Base-by-base conservation (phyloP, 371 early-diverging fungal genomes). In the Syncephalastrum racemosum region DNA sequence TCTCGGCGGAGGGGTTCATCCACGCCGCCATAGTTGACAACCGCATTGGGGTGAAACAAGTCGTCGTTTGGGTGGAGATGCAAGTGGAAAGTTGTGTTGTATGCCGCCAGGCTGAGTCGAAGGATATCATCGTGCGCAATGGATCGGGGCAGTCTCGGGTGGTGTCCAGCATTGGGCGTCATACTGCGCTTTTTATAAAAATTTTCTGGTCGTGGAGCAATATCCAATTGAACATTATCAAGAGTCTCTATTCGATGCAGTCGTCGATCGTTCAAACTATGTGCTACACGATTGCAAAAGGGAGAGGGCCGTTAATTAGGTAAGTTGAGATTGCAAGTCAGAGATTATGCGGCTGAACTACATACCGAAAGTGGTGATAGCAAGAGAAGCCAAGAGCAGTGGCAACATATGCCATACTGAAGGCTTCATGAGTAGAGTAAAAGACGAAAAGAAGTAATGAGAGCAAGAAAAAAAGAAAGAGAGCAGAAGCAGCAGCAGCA, bases 31-130 rank as follows among this genome's bases (percentile, higher is more conserved):
- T 42, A 39, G 31, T 62, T 67, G 48, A 71, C 39, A 12, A 77
- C 71, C 3, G 90, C 90, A 10, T 90, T 74, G 0, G 89, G 84
- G 63, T 92, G 94, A 40, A 93, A 70, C 41, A 94, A 59, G 50
- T 89, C 88, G 39, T 59, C 52, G 72, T 93, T 90, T 39, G 90
- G 92, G 58, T 81, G 81, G 24, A 94, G 75, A 58, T 90, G 80
- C 50, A 94, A 68, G 48, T 77, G 68, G 60, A 87, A 89, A 0
- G 94, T 90, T 20, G 73, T 75, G 67, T 92, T 90, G 72, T 75
- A 90, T 5, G 91, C 92, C 8, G 62, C 54, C 43, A 92, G 68
- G 14, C 75, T 60, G 5, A 91, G 45, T 25, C 88, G 83, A 51
- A 90, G 60, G 13, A 80, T 79, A 54, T 87, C 92, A 56, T 87